Evolutionary conservation across 2,329 filamentous ascomycete species (phyloP).

Genomic region (Penicillium sp.): DNA sequence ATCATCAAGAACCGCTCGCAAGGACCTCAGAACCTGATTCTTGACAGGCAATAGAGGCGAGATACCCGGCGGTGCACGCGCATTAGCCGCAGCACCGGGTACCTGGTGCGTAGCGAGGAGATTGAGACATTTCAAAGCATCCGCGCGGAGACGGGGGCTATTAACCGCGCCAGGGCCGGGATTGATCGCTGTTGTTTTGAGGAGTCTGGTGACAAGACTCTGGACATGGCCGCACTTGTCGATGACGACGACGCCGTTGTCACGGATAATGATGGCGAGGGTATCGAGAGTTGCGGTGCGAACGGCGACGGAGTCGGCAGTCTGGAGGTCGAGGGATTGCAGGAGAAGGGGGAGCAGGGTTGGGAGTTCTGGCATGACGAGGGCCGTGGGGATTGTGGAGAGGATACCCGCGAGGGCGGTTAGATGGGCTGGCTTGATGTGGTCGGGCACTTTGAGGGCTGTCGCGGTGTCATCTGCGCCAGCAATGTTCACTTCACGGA

Average conservation of each 20-base stretch:
- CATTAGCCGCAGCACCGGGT: slow-evolving; percentile 20
- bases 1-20: slow-evolving; percentile 60
- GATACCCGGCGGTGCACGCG: slow-evolving; percentile 28
- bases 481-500: slow-evolving; percentile 44
- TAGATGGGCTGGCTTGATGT: slow-evolving; percentile 60
- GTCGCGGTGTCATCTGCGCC: slow-evolving; percentile 33
- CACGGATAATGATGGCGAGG: slow-evolving; percentile 56
- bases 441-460: slow-evolving; percentile 20
- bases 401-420: slow-evolving; percentile 63
- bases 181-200: slow-evolving; percentile 45
- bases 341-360: slow-evolving; percentile 60
- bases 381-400: slow-evolving; percentile 56
- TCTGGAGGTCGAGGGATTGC: slow-evolving; percentile 59
- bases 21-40: slow-evolving; percentile 54
- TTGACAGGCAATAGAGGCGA: slow-evolving; percentile 57
- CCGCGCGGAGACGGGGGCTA: slow-evolving; percentile 31
- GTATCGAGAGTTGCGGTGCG: slow-evolving; percentile 61
- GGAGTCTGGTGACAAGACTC: slow-evolving; percentile 56
- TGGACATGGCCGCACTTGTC: slow-evolving; percentile 55
- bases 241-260: slow-evolving; percentile 53
- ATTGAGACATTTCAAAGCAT: slow-evolving; percentile 39
- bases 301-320: slow-evolving; percentile 49
- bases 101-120: slow-evolving; percentile 35
- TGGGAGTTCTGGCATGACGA: slow-evolving; percentile 59
- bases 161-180: slow-evolving; percentile 18